These are phyloP conservation scores for Sechiopsis laciniata DNA, from an alignment of 306 rosid species.

Conservation along the genomic window DNA sequence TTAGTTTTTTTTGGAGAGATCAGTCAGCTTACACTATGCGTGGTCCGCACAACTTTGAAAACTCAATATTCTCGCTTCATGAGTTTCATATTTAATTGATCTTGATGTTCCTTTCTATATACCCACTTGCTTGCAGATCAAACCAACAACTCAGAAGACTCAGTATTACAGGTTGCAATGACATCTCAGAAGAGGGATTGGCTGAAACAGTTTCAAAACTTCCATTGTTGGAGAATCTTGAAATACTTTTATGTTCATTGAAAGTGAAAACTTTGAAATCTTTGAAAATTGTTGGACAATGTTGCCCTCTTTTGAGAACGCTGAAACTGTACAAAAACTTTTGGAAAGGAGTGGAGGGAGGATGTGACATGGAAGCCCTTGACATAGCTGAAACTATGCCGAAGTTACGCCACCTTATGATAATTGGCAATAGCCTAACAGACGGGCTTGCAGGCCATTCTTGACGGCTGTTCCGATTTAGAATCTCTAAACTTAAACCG, in stretches of 20 bases:
- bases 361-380: constrained; percentile 32
- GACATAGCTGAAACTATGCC: constrained; percentile 49
- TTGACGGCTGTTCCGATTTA: constrained; percentile 60
- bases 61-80: neutral
- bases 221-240: constrained; percentile 44
- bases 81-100: neutral
- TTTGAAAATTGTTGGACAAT: constrained; percentile 42
- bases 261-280: constrained; percentile 5
- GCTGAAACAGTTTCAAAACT: constrained; percentile 29
- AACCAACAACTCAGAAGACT: constrained; percentile 36
- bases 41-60: no score
- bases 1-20: no score
- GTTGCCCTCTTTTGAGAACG: constrained; percentile 45
- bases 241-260: constrained; percentile 26
- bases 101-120: neutral
- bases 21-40: no score
- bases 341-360: neutral
- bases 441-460: constrained; percentile 53
- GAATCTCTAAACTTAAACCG: constrained; percentile 57
- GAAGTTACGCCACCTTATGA: constrained; percentile 45
- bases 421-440: constrained; percentile 49
- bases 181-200: constrained; percentile 42
- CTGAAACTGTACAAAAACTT: constrained; percentile 36
- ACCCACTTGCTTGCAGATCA: constrained; percentile 32
- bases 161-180: constrained; percentile 35